Conservation (phyloP, 1,139 yeast genomes). For the Taiozyma sp. region DNA sequence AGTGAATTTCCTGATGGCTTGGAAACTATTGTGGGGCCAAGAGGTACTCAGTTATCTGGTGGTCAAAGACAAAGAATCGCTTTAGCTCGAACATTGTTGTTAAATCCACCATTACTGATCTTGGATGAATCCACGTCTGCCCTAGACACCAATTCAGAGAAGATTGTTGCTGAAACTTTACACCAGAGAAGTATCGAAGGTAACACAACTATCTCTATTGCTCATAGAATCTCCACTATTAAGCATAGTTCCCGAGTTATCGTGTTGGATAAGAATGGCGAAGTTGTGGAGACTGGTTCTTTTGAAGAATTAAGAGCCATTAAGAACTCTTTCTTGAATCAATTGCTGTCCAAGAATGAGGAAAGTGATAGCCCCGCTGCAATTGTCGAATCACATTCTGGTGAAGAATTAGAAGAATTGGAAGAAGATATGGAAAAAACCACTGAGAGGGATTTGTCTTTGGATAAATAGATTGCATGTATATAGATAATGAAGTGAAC, state of each 20-base stretch:
- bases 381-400: neutral
- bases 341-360: constrained; percentile 42
- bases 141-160: constrained; percentile 68
- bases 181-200: constrained; percentile 62
- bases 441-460: constrained; percentile 10
- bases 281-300: constrained; percentile 71
- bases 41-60: constrained; percentile 77
- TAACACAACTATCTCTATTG: constrained; percentile 84
- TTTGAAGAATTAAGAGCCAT: constrained; percentile 54
- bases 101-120: constrained; percentile 60
- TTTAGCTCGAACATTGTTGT: constrained; percentile 70
- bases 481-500: neutral
- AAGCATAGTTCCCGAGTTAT: constrained; percentile 65
- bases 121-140: constrained; percentile 82
- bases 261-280: constrained; percentile 67
- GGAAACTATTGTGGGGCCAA: constrained; percentile 79
- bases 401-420: constrained; percentile 3
- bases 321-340: constrained; percentile 59
- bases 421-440: constrained; percentile 6
- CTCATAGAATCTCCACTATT: constrained; percentile 84
- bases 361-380: constrained; percentile 14
- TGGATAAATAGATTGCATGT: constrained; percentile 7
- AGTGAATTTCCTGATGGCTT: constrained; percentile 73
- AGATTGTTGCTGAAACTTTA: constrained; percentile 55
- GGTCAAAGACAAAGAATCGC: constrained; percentile 93